Evolutionary conservation across 192 early-diverging fungal species (phyloP), one percentile per base, ranked within the genome.

Genomic region (Kickxella alabastrina): DNA sequence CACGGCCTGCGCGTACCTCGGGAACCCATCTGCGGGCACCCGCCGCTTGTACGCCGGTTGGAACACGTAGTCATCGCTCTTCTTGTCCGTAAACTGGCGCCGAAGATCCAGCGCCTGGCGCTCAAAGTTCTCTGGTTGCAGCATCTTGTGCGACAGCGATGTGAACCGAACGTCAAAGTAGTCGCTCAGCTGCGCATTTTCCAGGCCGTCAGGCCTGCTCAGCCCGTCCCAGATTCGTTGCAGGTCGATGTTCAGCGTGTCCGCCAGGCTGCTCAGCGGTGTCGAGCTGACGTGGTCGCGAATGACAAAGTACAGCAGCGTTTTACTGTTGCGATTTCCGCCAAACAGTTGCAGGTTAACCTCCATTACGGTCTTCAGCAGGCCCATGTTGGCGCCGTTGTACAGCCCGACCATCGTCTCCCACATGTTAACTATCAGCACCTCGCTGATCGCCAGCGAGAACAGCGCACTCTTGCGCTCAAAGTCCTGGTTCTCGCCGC

Each of bases 401-500:
- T 99, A 99, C 25, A 99, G 78, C 25, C 95, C 97, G 22, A 99
- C 93, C 64, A 87, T 87, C 65, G 94, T 87, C 60, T 99, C 97
- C 92, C 95, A 99, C 78, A 99, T 83, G 69, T 99, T 99, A 48
- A 99, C 83, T 35, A 99, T 86, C 38, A 99, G 80, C 25, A 98
- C 95, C 67, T 98, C 92, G 5, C 87, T 78, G 8, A 91, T 92
- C 0, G 97, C 93, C 58, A 99, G 80, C 10, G 95, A 95, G 66
- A 99, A 99, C 29, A 99, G 75, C 17, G 97, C 95, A 54, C 87
- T 91, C 71, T 98, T 99, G 46, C 97, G 83, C 79, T 99, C 97
- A 79, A 99, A 99, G 59, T 99, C 92, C 79, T 96, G 93, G 59
- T 99, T 89, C 75, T 99, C 97, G 45, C 96, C 95, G 39, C 95